Conservation (phyloP, 306 rosid species). For the Mucuna pruriens region DNA sequence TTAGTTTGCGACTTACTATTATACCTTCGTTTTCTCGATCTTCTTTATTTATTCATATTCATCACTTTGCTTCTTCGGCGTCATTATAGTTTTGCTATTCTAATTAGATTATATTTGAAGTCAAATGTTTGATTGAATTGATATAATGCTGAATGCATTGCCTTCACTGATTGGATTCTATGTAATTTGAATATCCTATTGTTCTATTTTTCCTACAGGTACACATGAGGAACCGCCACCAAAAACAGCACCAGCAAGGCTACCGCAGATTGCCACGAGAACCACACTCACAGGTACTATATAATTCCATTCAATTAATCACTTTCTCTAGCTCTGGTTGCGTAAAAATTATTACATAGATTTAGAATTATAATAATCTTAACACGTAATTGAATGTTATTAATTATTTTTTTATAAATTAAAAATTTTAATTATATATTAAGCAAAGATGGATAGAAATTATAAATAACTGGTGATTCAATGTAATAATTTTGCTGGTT, state of each 20-base stretch:
- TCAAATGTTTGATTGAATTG: background rate
- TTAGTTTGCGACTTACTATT: background rate
- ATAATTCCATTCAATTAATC: background rate
- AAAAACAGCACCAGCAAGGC: background rate
- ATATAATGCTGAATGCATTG: background rate
- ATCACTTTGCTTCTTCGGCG: background rate
- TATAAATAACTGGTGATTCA: too few species aligned
- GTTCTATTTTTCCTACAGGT: background rate
- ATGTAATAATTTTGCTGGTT: too few species aligned
- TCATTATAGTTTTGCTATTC: too few species aligned
- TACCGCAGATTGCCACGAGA: background rate
- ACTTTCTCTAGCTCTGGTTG: background rate
- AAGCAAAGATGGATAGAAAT: too few species aligned
- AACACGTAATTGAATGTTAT: too few species aligned
- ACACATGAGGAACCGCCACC: background rate
- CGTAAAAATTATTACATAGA: too few species aligned
- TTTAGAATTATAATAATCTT: too few species aligned
- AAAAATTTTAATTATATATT: too few species aligned
- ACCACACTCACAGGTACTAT: constrained; percentile 20
- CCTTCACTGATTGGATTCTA: too few species aligned
- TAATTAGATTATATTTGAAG: too few species aligned
- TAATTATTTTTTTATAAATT: too few species aligned
- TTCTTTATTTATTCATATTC: background rate
- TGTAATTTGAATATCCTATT: background rate
- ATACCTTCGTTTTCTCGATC: background rate